Conservation (phyloP, 129 eudicot species). For the Arctium minus region DNA sequence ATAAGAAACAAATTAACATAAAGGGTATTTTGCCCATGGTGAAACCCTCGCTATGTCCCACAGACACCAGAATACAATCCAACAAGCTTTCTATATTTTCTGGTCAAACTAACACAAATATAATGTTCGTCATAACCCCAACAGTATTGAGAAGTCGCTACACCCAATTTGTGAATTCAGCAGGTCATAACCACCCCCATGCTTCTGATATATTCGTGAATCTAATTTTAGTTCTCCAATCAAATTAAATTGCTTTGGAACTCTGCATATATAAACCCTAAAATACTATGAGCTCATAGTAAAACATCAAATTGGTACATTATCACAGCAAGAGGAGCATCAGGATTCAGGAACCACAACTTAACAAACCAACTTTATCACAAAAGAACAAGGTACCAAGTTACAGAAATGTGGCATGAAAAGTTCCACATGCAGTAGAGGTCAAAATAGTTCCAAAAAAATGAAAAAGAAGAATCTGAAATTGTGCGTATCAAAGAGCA, state of each 20-base stretch:
- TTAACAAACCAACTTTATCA: background rate
- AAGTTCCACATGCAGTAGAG: background rate
- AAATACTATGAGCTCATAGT: background rate
- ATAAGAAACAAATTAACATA: background rate
- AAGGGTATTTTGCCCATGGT: background rate
- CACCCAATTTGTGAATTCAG: background rate
- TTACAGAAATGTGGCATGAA: conserved; percentile 8
- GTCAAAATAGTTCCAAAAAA: background rate
- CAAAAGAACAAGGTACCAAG: background rate
- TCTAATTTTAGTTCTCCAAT: background rate
- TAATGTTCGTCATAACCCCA: background rate
- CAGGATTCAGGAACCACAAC: background rate
- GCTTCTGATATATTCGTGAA: background rate
- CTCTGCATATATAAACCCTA: background rate
- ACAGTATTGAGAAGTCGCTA: background rate
- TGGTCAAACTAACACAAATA: background rate
- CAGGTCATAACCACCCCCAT: background rate
- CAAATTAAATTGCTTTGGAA: background rate
- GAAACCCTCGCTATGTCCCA: background rate
- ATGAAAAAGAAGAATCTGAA: background rate
- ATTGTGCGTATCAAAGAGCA: background rate
- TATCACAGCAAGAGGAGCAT: conserved; percentile 6
- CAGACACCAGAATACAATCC: background rate
- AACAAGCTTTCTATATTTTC: background rate
- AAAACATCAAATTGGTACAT: background rate